Percentiles rank a stretch among this genome's conserved stretches.
Conservation (phyloP, 2,329 filamentous ascomycete species). For the Lachnellula subtilissima region DNA sequence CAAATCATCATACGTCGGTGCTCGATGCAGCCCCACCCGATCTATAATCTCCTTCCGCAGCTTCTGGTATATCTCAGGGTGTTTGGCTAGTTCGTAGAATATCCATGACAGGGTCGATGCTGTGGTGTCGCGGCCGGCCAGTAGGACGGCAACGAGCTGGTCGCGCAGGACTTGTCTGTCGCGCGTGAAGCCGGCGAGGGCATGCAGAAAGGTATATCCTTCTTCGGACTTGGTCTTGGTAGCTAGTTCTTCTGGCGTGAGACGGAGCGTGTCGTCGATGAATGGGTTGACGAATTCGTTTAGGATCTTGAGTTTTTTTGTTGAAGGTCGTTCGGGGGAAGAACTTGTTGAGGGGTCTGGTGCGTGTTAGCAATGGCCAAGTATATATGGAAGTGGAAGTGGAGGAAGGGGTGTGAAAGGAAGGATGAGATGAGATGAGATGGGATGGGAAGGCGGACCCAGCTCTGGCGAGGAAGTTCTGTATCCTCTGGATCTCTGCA, state of each 20-base stretch:
- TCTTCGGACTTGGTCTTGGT: slow-evolving; percentile 66
- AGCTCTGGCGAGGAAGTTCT: slow-evolving; percentile 60
- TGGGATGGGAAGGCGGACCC: slow-evolving; percentile 38
- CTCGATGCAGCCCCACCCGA: slow-evolving; percentile 56
- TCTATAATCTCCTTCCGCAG: slow-evolving; percentile 69
- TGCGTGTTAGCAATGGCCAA: neutral
- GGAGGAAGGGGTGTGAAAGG: slow-evolving; percentile 14
- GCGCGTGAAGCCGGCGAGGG: slow-evolving; percentile 74
- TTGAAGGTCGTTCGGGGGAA: slow-evolving; percentile 64
- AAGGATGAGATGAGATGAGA: too few relatives aligned
- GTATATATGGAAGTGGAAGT: neutral
- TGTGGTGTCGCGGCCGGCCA: slow-evolving; percentile 85
- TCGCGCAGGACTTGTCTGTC: slow-evolving; percentile 70
- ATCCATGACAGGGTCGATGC: slow-evolving; percentile 76
- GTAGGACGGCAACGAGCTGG: slow-evolving; percentile 75
- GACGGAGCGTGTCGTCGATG: slow-evolving; percentile 67
- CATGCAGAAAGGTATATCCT: slow-evolving; percentile 81
- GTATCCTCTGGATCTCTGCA: slow-evolving; percentile 69
- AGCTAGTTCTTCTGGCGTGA: slow-evolving; percentile 67
- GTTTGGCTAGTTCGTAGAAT: slow-evolving; percentile 73
- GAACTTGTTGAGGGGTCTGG: slow-evolving; percentile 53
- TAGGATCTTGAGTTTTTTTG: slow-evolving; percentile 59
- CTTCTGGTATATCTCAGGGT: slow-evolving; percentile 62
- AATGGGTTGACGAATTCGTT: slow-evolving; percentile 73
- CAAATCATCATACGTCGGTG: slow-evolving; percentile 71